Evolutionary conservation across 345 rosid species (phyloP), one percentile per base, ranked within the genome.

Genomic region (Eucalyptus grandis): DNA sequence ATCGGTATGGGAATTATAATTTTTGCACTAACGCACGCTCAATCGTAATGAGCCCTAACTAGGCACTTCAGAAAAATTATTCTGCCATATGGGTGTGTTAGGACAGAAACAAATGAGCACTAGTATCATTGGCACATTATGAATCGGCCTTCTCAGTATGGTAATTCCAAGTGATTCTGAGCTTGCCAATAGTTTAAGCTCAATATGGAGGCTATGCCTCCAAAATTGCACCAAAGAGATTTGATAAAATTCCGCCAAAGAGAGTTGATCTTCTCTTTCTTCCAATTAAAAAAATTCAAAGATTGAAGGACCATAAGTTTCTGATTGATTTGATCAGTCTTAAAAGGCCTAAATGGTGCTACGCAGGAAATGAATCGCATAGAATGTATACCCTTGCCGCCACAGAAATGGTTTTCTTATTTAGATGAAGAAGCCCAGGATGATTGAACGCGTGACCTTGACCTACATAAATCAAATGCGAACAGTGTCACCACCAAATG

Each of bases 91-190:
- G 50, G 37, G 34, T 14, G 6, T 65, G 72, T 14, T 65, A n/a
- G 34, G 19, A n/a, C 1, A 4, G 19, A 30, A 13, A 0, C 72
- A 65, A 62, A 30, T n/a, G 37, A 65, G 17, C 37, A 65, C 0
- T n/a, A n/a, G 19, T 0, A 65, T 31, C 43, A 15, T 9, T 16
- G 0, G 16, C 69, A 62, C 16, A 14, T 14, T 14, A 30, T 37
- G 0, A 65, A 0, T 6, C 19, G 16, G 9, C 2, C 17, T 65
- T n/a, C 19, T 7, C 72, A 14, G 1, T 3, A 12, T 14, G 72
- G 0, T 14, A 0, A 27, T n/a, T 0, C 9, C 69, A 13, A 27
- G 9, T 65, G 34, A n/a, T 46, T 65, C n/a, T 4, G 3, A 7
- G 17, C 34, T 65, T 65, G 72, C 10, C 15, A 14, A 0, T 65